Percentiles rank a stretch among this genome's conserved stretches.
Conservation (phyloP, 2,329 filamentous ascomycete species). For the Colletotrichum australisinense region DNA sequence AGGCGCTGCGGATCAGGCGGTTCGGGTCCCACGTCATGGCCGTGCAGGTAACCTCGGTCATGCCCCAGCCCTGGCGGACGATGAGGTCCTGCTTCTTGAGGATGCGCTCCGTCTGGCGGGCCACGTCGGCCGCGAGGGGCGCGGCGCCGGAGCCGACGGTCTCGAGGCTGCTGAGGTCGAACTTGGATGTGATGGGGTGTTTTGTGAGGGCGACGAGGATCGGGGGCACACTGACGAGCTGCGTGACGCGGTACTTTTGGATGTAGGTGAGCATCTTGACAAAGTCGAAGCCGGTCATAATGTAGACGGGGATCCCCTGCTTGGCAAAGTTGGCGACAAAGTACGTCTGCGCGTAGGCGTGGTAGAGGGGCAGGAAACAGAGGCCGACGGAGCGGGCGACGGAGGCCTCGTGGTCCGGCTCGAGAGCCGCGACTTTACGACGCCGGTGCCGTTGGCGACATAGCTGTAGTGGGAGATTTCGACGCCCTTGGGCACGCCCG, state of each 20-base stretch:
- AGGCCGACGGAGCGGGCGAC: slow-evolving; percentile 57
- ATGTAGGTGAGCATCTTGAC: slow-evolving; percentile 76
- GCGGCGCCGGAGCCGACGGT: slow-evolving; percentile 74
- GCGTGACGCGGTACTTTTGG: slow-evolving; percentile 75
- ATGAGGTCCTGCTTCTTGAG: slow-evolving; percentile 42
- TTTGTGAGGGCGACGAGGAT: slow-evolving; percentile 81
- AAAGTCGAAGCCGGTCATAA: slow-evolving; percentile 85
- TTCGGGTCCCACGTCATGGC: slow-evolving; percentile 72
- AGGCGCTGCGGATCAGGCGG: slow-evolving; percentile 48
- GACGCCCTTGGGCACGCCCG: slow-evolving; percentile 86
- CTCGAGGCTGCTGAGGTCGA: slow-evolving; percentile 75
- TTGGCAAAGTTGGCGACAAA: slow-evolving; percentile 71
- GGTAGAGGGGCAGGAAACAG: slow-evolving; percentile 82
- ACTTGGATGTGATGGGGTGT: slow-evolving; percentile 72
- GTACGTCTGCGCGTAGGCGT: slow-evolving; percentile 78
- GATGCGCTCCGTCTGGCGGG: slow-evolving; percentile 67
- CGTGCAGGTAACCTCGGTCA: slow-evolving; percentile 86
- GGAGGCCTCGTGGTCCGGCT: slow-evolving; percentile 60
- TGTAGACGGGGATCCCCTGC: slow-evolving; percentile 74
- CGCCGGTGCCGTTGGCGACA: slow-evolving; percentile 75
- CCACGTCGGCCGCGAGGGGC: slow-evolving; percentile 69
- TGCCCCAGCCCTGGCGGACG: slow-evolving; percentile 81
- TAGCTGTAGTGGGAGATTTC: slow-evolving; percentile 84
- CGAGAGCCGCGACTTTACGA: slow-evolving; percentile 57
- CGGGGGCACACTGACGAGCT: slow-evolving; percentile 77